phyloP scores from a whole-genome alignment of 2,329 filamentous ascomycete species.

The Xylaria sp. region DNA sequence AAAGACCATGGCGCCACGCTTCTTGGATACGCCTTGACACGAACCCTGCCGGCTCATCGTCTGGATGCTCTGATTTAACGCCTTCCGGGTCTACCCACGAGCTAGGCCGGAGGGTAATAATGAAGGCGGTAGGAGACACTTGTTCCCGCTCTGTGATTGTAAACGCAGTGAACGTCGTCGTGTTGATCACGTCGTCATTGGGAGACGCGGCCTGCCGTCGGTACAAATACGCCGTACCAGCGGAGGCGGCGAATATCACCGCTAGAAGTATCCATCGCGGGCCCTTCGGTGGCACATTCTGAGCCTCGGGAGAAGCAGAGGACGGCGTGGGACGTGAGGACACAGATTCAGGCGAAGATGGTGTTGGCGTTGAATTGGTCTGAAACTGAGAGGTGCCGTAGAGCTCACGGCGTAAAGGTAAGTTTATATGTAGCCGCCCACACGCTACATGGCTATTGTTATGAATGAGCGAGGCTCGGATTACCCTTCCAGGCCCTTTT shows the following conservation, averaged over 20 bases:
- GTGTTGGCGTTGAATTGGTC: neutral
- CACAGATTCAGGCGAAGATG: neutral
- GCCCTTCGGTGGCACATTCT: neutral
- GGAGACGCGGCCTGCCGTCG: neutral
- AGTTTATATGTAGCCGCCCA: neutral
- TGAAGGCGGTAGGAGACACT: slow-evolving; percentile 70
- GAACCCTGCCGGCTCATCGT: slow-evolving; percentile 6
- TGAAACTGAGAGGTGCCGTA: neutral
- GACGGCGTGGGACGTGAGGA: neutral
- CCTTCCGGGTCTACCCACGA: slow-evolving; percentile 7
- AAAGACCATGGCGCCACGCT: slow-evolving; percentile 70
- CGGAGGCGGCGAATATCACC: slow-evolving; percentile 17
- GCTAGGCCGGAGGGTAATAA: slow-evolving; percentile 64
- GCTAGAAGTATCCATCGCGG: slow-evolving; percentile 20
- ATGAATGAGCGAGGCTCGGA: neutral
- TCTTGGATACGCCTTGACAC: slow-evolving; percentile 37
- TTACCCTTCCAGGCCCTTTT: neutral
- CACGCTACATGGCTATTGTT: neutral
- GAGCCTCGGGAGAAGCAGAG: neutral
- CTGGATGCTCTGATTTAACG: slow-evolving; percentile 8
- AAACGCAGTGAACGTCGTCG: slow-evolving; percentile 68
- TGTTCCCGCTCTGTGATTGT: slow-evolving; percentile 64
- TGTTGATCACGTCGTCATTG: slow-evolving; percentile 52
- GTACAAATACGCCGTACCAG: slow-evolving; percentile 16
- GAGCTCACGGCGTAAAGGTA: neutral